Evolutionary conservation across 2,329 filamentous ascomycete species (phyloP).

Genomic region (Neonectria neomacrospora): DNA sequence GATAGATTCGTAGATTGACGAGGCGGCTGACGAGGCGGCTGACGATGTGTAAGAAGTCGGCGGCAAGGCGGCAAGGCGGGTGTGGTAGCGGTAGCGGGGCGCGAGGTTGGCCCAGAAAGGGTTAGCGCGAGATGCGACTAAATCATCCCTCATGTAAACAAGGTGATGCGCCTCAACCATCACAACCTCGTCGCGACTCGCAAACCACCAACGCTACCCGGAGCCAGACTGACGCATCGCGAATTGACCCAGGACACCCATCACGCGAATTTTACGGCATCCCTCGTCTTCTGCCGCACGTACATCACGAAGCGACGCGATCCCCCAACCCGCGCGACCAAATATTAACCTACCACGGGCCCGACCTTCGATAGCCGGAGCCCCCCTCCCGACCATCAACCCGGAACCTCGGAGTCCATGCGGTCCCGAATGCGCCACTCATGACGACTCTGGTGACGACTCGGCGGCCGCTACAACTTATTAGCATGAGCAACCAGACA

Average conservation of each 20-base stretch:
- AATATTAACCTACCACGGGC: conserved; percentile 20
- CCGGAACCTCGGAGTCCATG: conserved; percentile 38
- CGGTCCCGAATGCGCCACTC: conserved; percentile 60
- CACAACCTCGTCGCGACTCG: conserved; percentile 43
- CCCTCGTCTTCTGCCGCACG: conserved; percentile 2
- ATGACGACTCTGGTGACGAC: conserved; percentile 77
- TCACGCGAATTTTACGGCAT: not conserved
- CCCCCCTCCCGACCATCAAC: conserved; percentile 31
- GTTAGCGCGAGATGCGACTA: conserved; percentile 35
- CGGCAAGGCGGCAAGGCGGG: not conserved
- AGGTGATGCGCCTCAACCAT: conserved; percentile 43
- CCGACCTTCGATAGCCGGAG: conserved; percentile 28
- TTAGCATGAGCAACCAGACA: conserved; percentile 76
- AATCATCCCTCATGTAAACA: conserved; percentile 47
- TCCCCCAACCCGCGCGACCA: conserved; percentile 26
- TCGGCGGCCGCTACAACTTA: conserved; percentile 71
- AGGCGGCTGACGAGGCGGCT: conserved; percentile 13
- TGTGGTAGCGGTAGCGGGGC: conserved; percentile 27
- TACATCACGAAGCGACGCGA: conserved; percentile 39
- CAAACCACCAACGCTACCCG: conserved; percentile 33
- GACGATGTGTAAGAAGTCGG: conserved; percentile 8
- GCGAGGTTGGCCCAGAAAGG: conserved; percentile 26
- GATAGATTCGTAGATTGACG: not conserved
- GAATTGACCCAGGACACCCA: conserved; percentile 26
- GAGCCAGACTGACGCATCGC: conserved; percentile 28